These are phyloP conservation scores for Raddia distichophylla DNA, from an alignment of 176 grass and related monocot species.

Conservation along the genomic window DNA sequence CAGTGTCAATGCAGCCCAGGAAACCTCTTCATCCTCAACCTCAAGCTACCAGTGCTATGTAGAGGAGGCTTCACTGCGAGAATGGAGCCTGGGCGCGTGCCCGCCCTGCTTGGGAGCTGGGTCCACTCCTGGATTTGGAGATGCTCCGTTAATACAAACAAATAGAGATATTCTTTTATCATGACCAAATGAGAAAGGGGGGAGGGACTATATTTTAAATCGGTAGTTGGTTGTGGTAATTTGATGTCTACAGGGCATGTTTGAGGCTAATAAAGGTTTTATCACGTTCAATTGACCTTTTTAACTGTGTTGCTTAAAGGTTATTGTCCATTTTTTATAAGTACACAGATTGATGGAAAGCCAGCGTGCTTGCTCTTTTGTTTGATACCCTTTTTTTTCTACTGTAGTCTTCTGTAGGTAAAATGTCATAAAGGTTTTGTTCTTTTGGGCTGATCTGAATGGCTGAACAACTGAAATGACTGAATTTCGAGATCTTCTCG, in stretches of 20 bases:
- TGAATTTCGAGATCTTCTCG: too few species aligned
- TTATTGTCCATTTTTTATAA: neutral
- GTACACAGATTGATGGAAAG: slow-evolving; percentile 3
- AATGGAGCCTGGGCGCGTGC: too few species aligned
- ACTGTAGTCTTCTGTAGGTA: neutral
- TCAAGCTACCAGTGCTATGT: too few species aligned
- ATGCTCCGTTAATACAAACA: neutral
- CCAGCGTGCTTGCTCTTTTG: neutral
- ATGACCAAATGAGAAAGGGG: neutral
- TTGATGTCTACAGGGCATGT: neutral
- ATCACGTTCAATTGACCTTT: neutral
- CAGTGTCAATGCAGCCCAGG: too few species aligned
- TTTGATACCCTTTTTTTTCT: neutral
- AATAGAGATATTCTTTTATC: neutral
- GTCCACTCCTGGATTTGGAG: neutral
- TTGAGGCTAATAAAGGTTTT: neutral
- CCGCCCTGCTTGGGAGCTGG: too few species aligned
- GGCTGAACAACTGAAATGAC: too few species aligned
- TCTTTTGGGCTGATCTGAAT: too few species aligned
- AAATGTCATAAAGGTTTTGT: neutral
- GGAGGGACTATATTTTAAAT: neutral
- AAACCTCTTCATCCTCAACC: too few species aligned
- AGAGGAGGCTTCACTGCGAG: too few species aligned
- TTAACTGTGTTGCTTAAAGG: neutral
- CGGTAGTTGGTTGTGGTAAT: neutral